Percentiles rank a stretch among this genome's conserved stretches.
These are phyloP conservation scores for Hansenula sp. DNA, from an alignment of 1,139 yeast species.

Conservation along the genomic window DNA sequence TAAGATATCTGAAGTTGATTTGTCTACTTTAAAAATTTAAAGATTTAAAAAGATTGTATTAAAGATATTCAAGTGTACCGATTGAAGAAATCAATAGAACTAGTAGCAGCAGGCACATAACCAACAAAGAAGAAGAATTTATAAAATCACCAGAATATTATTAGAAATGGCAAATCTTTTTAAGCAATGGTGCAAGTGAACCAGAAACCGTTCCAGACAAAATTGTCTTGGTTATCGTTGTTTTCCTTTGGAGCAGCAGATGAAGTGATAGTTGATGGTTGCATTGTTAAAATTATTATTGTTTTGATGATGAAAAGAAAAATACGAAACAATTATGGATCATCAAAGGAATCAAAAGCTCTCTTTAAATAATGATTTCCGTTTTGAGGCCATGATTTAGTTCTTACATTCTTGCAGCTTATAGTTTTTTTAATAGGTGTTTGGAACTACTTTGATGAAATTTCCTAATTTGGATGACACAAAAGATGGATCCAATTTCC, in stretches of 20 bases:
- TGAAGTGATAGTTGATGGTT: constrained; percentile 3
- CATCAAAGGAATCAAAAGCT: not conserved
- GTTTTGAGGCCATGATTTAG: not conserved
- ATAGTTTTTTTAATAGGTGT: too few relatives aligned
- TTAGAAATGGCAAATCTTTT: too few relatives aligned
- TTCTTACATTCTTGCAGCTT: too few relatives aligned
- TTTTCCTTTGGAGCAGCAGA: constrained; percentile 3
- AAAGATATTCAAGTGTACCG: too few relatives aligned
- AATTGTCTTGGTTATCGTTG: constrained; percentile 1
- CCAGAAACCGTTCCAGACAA: not conserved
- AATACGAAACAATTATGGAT: not conserved
- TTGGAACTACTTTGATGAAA: constrained; percentile 38
- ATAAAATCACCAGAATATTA: too few relatives aligned
- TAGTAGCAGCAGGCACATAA: not conserved
- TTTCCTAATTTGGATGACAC: too few relatives aligned
- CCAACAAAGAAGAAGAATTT: not conserved
- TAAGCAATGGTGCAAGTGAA: constrained; percentile 3
- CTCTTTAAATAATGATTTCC: not conserved
- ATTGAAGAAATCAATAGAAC: not conserved
- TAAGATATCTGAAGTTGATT: too few relatives aligned
- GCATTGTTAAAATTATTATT: not conserved
- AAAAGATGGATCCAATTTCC: too few relatives aligned
- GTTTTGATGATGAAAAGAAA: not conserved
- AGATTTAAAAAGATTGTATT: too few relatives aligned
- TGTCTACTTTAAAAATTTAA: too few relatives aligned